phyloP scores from a whole-genome alignment of 2,329 filamentous ascomycete species.

The Penicillium brasilianum region DNA sequence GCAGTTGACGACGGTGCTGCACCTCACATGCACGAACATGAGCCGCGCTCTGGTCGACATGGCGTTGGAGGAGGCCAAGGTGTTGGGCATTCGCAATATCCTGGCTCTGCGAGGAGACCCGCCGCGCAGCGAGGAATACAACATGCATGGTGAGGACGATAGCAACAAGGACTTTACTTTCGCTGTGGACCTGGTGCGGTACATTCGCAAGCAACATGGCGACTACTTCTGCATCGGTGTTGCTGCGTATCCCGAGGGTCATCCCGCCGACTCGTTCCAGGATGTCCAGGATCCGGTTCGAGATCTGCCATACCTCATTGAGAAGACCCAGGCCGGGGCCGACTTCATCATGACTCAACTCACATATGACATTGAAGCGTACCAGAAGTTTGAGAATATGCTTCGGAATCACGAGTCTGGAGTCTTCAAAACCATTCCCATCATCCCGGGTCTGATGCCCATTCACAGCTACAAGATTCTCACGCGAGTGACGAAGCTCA shows the following conservation, averaged over 20 bases:
- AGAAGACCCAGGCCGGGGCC: constrained; percentile 88
- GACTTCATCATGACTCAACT: constrained; percentile 99
- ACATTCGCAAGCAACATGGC: constrained; percentile 83
- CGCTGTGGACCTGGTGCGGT: constrained; percentile 85
- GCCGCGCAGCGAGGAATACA: constrained; percentile 86
- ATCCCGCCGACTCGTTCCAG: constrained; percentile 88
- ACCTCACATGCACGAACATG: constrained; percentile 99
- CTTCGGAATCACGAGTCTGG: constrained; percentile 82
- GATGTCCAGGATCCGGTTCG: constrained; percentile 68
- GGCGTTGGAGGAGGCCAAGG: constrained; percentile 87
- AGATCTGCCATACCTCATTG: constrained; percentile 85
- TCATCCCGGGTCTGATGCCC: constrained; percentile 95
- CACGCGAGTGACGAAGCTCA: constrained; percentile 90
- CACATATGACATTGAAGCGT: constrained; percentile 89
- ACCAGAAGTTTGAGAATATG: constrained; percentile 75
- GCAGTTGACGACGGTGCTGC: constrained; percentile 90
- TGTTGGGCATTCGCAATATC: constrained; percentile 89
- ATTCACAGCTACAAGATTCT: constrained; percentile 98
- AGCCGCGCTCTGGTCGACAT: constrained; percentile 82
- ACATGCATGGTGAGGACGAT: constrained; percentile 64
- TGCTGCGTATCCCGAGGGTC: constrained; percentile 92
- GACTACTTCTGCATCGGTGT: constrained; percentile 98
- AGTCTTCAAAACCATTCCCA: constrained; percentile 81
- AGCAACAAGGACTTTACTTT: constrained; percentile 81
- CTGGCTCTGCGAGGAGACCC: constrained; percentile 90